These are phyloP conservation scores for Fraxinus cuspidata DNA, from an alignment of 257 asterid species.

Conservation along the genomic window DNA sequence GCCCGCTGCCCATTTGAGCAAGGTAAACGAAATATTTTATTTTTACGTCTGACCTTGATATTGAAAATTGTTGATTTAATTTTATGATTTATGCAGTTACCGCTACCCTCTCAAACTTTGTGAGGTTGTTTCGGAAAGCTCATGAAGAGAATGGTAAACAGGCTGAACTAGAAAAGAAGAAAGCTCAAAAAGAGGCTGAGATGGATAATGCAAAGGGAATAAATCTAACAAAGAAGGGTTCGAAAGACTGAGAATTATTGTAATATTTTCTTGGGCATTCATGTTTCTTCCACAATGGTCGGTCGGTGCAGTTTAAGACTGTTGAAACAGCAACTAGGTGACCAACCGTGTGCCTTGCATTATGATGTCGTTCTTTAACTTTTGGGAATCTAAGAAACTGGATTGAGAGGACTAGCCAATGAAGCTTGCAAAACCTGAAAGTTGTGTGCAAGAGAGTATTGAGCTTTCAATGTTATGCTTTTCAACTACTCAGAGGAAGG, in stretches of 20 bases:
- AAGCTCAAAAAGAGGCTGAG: conserved; percentile 89
- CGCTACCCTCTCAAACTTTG: conserved; percentile 88
- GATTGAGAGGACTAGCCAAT: conserved; percentile 33
- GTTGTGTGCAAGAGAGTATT: conserved; percentile 27
- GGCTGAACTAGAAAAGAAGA: conserved; percentile 94
- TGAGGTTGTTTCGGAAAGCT: conserved; percentile 85
- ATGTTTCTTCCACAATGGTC: conserved; percentile 21
- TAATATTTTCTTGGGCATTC: conserved; percentile 23
- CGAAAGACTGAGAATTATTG: conserved; percentile 41
- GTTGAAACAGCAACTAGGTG: conserved; percentile 22
- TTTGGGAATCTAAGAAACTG: conserved; percentile 28
- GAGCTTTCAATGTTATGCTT: conserved; percentile 24
- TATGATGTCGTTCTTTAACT: conserved; percentile 30
- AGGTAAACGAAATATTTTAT: conserved; percentile 47
- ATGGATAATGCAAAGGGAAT: conserved; percentile 69
- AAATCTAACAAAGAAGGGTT: conserved; percentile 52
- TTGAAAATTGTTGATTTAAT: conserved; percentile 30
- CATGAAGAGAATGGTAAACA: conserved; percentile 93
- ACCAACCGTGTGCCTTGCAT: conserved; percentile 34
- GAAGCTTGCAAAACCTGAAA: conserved; percentile 38
- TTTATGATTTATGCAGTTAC: conserved; percentile 60
- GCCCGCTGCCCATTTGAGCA: conserved; percentile 95
- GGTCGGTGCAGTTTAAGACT: conserved; percentile 12
- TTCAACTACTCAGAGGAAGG: conserved; percentile 35
- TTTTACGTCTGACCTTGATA: not conserved